phyloP scores from a whole-genome alignment of 2,329 filamentous ascomycete genomes.

The Alternaria hordeiaustralica region DNA sequence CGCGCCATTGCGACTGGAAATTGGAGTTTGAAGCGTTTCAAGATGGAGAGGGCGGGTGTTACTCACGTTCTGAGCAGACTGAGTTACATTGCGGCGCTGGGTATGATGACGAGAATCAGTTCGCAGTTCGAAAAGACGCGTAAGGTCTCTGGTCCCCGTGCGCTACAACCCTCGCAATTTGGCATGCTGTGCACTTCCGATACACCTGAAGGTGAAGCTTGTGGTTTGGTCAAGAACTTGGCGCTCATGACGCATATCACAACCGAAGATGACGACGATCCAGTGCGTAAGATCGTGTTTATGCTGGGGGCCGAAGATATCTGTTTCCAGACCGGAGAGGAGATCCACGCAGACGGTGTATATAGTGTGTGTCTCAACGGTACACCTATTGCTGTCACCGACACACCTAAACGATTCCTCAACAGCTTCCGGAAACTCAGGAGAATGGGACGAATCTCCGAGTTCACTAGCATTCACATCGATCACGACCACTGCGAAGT shows the following conservation, averaged over 20 bases:
- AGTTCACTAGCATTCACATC: constrained; percentile 95
- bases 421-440: constrained; percentile 84
- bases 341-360: constrained; percentile 82
- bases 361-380: constrained; percentile 97
- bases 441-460: constrained; percentile 88
- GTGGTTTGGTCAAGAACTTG: constrained; percentile 96
- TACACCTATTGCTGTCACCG: constrained; percentile 86
- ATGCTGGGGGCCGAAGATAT: constrained; percentile 85
- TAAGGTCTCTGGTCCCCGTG: constrained; percentile 94
- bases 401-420: constrained; percentile 85
- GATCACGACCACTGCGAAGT: constrained; percentile 92
- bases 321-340: constrained; percentile 78
- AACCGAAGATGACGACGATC: constrained; percentile 91
- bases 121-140: constrained; percentile 99
- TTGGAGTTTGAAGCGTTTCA: constrained; percentile 97
- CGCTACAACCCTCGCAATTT: constrained; percentile 95
- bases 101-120: constrained; percentile 99
- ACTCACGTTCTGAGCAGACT: constrained; percentile 94
- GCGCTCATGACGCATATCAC: constrained; percentile 99
- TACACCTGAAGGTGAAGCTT: constrained; percentile 97
- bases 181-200: constrained; percentile 98
- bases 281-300: constrained; percentile 85
- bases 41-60: constrained; percentile 96
- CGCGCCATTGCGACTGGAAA: constrained; percentile 97
- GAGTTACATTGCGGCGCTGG: constrained; percentile 94